Evolutionary conservation across 2,329 filamentous ascomycete species (phyloP), one percentile per base, ranked within the genome.

Genomic region (Aspergillus niger): DNA sequence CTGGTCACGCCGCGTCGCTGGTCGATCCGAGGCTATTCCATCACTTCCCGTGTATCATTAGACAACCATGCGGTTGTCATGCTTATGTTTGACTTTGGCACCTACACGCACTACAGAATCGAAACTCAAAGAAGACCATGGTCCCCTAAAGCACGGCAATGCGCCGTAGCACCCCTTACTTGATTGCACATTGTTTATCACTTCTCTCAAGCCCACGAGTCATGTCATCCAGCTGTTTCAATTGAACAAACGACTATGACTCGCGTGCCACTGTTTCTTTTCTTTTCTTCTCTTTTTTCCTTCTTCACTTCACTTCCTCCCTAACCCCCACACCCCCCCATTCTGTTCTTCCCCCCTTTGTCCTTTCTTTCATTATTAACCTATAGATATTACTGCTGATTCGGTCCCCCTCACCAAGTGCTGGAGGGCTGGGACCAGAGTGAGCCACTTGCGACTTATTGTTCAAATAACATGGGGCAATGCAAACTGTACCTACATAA

Each of bases 1-100:
- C 74, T 73, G 73, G 72, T 73, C 72, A 73, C 69, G 61, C 69
- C 70, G 69, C 65, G 64, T 69, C 67, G 63, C 61, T 61, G 55
- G 55, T 62, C 55, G 55, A 58, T 54, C 38, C 38, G 51, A 60
- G 63, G 63, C 41, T 63, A 56, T 56, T 57, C 65, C 17, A 24
- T 58, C 24, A 59, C 48, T 53, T 59, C 32, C 60, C 63, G 55
- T 61, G 59, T 65, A 63, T 65, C 39, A 57, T 63, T 62, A 55
- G 57, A 47, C 51, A 52, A 49, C 39, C 38, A 11, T 41, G 48
- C 38, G 41, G 44, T 50, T 55, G 44, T 58, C 49, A 24, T 57
- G 30, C 26, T 55, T 50, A 48, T 61, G 52, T 55, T 36, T 55
- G 26, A 53, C 28, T 67, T 55, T 49, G 47, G 32, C 32, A 13